Percentiles rank a stretch among this genome's conserved stretches.
These are phyloP conservation scores for Rosa chinensis DNA, from an alignment of 306 rosid genomes.

Conservation along the genomic window DNA sequence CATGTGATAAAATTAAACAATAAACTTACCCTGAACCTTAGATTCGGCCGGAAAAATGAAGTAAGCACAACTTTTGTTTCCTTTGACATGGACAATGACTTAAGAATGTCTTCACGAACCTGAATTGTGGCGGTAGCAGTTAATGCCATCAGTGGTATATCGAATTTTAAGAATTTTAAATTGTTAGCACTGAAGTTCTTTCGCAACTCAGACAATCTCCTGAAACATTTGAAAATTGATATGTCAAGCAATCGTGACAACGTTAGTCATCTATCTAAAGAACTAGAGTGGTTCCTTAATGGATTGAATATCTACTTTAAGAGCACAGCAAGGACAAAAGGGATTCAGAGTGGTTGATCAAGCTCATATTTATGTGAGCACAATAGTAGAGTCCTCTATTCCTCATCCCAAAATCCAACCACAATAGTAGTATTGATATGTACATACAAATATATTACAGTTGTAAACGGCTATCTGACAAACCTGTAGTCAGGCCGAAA, in stretches of 20 bases:
- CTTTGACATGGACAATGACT: constrained; percentile 63
- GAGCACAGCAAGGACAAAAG: background rate
- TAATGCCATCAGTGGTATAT: constrained; percentile 92
- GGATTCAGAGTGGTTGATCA: background rate
- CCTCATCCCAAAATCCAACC: background rate
- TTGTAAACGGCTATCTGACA: constrained; percentile 16
- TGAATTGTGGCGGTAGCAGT: constrained; percentile 84
- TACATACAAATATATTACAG: background rate
- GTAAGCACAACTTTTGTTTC: constrained; percentile 74
- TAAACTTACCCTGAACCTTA: constrained; percentile 70
- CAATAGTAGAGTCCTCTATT: background rate
- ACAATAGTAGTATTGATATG: background rate
- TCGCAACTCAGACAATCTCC: constrained; percentile 72
- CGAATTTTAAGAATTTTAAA: constrained; percentile 57
- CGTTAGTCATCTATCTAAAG: background rate
- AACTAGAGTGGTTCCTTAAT: constrained; percentile 7
- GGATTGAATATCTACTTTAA: background rate
- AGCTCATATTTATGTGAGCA: background rate
- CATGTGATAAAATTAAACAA: background rate
- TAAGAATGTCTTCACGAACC: constrained; percentile 80
- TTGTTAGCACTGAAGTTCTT: constrained; percentile 62
- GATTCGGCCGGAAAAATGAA: constrained; percentile 81
- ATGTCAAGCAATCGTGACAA: constrained; percentile 2
- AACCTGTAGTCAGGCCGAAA: constrained; percentile 95
- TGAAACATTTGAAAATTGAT: constrained; percentile 45